Evolutionary conservation across 1,284 basidiomycete genomes (phyloP).

Genomic region (Cryptococcus sp.): DNA sequence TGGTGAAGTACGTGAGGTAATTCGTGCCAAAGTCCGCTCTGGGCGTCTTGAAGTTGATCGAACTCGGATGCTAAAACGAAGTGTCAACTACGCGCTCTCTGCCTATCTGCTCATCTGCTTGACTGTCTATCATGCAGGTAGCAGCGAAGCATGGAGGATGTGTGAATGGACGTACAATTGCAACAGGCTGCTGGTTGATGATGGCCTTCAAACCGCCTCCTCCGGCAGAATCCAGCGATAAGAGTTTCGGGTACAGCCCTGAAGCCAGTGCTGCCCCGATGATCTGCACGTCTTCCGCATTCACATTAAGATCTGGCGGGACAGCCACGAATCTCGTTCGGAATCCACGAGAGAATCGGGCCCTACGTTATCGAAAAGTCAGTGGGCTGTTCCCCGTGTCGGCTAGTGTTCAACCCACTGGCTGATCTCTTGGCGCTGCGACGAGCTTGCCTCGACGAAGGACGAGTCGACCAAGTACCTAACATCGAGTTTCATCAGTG

Average conservation of each 20-base stretch:
- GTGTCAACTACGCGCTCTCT: not conserved
- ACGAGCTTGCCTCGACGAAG: constrained; percentile 72
- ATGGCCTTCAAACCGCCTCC: constrained; percentile 72
- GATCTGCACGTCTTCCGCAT: constrained; percentile 64
- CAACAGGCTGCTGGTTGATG: constrained; percentile 77
- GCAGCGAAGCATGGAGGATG: too few species aligned
- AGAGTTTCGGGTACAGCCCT: constrained; percentile 89
- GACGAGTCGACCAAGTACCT: constrained; percentile 76
- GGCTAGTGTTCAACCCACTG: constrained; percentile 56
- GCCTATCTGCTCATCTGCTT: too few species aligned
- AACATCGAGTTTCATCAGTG: not conserved
- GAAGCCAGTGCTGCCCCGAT: constrained; percentile 81
- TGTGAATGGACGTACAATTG: constrained; percentile 39
- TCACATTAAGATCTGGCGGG: constrained; percentile 71
- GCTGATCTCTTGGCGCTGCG: constrained; percentile 70
- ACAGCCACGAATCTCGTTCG: constrained; percentile 74
- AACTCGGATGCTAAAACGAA: constrained; percentile 78
- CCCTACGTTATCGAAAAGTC: constrained; percentile 55
- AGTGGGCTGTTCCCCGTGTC: not conserved
- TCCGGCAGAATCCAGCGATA: constrained; percentile 63
- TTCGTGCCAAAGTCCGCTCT: constrained; percentile 71
- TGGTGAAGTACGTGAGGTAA: constrained; percentile 82
- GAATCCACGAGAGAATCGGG: constrained; percentile 69
- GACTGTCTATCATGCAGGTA: too few species aligned
- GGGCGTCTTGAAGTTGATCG: constrained; percentile 74